Conservation (phyloP, 2,329 filamentous ascomycete genomes). For the Tolypocladium album region DNA sequence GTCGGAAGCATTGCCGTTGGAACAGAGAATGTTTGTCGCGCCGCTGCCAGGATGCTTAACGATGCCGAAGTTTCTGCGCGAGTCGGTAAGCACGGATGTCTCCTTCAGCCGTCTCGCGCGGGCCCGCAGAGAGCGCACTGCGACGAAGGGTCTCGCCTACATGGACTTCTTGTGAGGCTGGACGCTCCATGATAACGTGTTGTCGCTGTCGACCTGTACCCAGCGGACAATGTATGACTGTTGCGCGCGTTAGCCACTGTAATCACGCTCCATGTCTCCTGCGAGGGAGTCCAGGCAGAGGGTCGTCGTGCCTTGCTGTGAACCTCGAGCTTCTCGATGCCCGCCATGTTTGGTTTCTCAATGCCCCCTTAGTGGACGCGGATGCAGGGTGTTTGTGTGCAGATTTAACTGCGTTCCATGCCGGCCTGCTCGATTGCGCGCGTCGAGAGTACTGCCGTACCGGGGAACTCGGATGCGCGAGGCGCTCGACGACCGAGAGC, state of each 20-base stretch:
- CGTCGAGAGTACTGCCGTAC: neutral
- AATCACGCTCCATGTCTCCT: neutral
- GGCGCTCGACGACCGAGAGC: neutral
- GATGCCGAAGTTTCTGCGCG: constrained; percentile 75
- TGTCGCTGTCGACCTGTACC: constrained; percentile 81
- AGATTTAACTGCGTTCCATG: constrained; percentile 1
- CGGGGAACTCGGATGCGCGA: neutral
- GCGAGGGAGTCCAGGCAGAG: neutral
- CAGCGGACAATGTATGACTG: constrained; percentile 97
- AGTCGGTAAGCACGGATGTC: constrained; percentile 6
- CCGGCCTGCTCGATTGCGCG: neutral
- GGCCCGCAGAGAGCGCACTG: neutral
- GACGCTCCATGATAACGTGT: constrained; percentile 95
- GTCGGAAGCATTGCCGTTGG: constrained; percentile 30
- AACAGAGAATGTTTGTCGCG: constrained; percentile 33
- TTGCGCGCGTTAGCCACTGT: constrained; percentile 11
- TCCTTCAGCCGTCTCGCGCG: neutral
- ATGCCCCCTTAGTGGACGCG: neutral
- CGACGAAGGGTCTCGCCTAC: constrained; percentile 23
- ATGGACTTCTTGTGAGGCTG: constrained; percentile 98
- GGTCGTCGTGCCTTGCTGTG: constrained; percentile 71
- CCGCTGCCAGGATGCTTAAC: constrained; percentile 88
- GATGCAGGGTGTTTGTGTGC: neutral
- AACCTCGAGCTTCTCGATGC: constrained; percentile 93
- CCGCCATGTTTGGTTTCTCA: constrained; percentile 52